These are phyloP conservation scores for Taphrina betulina DNA, from an alignment of 1,139 yeast species.

Conservation along the genomic window DNA sequence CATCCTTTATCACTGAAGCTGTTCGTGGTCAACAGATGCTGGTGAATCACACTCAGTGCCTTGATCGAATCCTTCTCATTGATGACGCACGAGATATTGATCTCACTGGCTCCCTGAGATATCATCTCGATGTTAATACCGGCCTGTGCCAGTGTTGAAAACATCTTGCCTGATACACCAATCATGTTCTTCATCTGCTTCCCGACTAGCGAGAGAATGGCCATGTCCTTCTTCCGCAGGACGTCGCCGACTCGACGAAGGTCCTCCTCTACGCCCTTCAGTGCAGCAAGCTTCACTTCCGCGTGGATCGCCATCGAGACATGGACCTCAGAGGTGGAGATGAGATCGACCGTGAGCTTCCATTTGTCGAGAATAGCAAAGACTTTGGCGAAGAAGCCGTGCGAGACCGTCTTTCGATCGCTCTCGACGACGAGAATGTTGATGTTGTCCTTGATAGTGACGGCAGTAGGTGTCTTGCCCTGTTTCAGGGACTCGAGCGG, in stretches of 20 bases:
- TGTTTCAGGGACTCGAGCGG: conserved; percentile 41
- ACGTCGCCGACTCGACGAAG: conserved; percentile 79
- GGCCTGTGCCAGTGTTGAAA: conserved; percentile 88
- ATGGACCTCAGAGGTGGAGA: conserved; percentile 95
- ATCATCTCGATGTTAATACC: conserved; percentile 95
- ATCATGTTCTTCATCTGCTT: conserved; percentile 95
- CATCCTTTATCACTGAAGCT: conserved; percentile 29
- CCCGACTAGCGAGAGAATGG: conserved; percentile 91
- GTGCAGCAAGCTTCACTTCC: conserved; percentile 51
- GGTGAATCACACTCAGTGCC: conserved; percentile 84
- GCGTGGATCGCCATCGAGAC: conserved; percentile 96
- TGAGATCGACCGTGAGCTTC: conserved; percentile 87
- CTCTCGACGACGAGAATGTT: conserved; percentile 91
- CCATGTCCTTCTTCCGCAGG: conserved; percentile 81
- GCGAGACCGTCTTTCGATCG: conserved; percentile 86
- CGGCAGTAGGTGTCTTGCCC: conserved; percentile 89
- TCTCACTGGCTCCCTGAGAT: conserved; percentile 96
- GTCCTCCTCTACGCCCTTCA: conserved; percentile 56
- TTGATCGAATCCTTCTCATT: conserved; percentile 77
- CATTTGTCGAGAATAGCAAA: conserved; percentile 82
- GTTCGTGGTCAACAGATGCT: conserved; percentile 53
- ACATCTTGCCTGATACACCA: conserved; percentile 98
- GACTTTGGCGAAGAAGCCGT: conserved; percentile 89
- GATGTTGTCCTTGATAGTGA: conserved; percentile 89
- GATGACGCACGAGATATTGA: conserved; percentile 92